A percentile compares a stretch with the other conserved stretches of the same genome.
These are phyloP conservation scores for Fraxinus latifolia DNA, from an alignment of 305 asterid species.

Conservation along the genomic window DNA sequence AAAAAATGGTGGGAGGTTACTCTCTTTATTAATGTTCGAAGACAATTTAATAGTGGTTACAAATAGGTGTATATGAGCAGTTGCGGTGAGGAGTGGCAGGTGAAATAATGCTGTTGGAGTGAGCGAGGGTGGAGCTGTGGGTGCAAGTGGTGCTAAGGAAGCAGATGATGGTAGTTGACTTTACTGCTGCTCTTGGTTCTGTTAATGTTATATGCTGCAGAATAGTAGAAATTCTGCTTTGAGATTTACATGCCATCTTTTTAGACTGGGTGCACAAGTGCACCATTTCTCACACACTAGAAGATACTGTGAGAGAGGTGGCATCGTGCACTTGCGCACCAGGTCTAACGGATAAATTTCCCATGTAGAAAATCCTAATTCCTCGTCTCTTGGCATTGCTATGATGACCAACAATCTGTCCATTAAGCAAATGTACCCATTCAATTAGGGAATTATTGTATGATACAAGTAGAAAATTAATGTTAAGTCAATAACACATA, in stretches of 20 bases:
- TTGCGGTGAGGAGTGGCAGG: neutral
- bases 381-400: neutral
- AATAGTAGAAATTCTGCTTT: neutral
- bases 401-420: neutral
- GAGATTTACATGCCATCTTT: neutral
- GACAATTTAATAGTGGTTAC: neutral
- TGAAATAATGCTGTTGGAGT: neutral
- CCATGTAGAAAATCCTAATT: neutral
- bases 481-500: neutral
- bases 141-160: neutral
- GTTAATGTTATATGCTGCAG: neutral
- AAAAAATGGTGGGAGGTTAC: neutral
- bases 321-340: neutral
- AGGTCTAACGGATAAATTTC: neutral
- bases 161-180: neutral
- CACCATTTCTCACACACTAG: neutral
- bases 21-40: neutral
- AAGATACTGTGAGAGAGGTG: neutral
- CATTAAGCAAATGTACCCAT: neutral
- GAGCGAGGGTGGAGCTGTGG: neutral
- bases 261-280: neutral
- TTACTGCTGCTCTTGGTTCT: neutral
- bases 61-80: neutral
- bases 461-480: neutral
- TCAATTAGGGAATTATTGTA: neutral